Evolutionary conservation across 257 asterid genomes (phyloP), one percentile per base, ranked within the genome.

Genomic region (Cordia subcordata): DNA sequence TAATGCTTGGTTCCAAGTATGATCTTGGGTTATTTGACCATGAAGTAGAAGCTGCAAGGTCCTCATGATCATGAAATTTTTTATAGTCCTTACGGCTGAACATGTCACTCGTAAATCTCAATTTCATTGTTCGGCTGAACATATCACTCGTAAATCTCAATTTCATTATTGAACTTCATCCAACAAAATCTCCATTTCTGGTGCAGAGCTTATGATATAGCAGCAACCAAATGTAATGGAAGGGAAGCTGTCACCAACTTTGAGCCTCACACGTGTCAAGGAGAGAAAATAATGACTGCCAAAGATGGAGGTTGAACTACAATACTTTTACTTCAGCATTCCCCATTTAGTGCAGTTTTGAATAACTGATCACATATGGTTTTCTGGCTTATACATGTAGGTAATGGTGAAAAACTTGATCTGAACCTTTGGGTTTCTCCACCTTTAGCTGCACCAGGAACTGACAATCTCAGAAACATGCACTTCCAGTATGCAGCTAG

Each of bases 361-460:
- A 27, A 27, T 27, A 27, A 27, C 35, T 27, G 35, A 6, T 27
- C 35, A 6, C 38, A 54, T 53, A 57, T 65, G 60, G 23, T 37
- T 53, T 49, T 18, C 21, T 38, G 57, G 17, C 32, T 33, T 35
- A 17, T 74, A 67, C 57, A 52, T 79, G 72, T 76, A 85, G 97
- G 80, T 64, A 70, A 67, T 22, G 69, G 72, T 55, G 72, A 77
- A 71, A 78, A 67, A 72, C 96, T 90, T 75, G 94, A 90, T 85
- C 95, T 90, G 65, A 90, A 80, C 77, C 98, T 90, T 21, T 85
- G 95, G 64, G 78, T 87, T 55, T 87, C 98, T 60, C 75, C 85
- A 21, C 76, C 94, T 64, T 72, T 79, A 9, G 66, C 68, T 55
- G 79, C 74, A 53, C 72, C 70, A 49, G 77, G 76, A 47, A 64